Evolutionary conservation across 257 asterid genomes (phyloP).

Genomic region (Craterostigma plantagineum): DNA sequence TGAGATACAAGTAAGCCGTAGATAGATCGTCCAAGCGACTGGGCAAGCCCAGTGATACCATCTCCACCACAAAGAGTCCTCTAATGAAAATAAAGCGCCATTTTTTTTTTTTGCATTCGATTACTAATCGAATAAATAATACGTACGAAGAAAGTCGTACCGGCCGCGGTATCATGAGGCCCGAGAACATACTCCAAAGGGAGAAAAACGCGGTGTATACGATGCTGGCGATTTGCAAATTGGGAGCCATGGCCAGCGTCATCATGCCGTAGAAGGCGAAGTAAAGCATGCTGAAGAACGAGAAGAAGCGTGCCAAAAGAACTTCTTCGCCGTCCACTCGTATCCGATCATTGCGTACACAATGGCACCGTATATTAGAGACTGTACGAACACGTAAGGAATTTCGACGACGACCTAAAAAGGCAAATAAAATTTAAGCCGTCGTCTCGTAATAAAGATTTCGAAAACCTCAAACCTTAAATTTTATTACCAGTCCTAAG

Average conservation of each 20-base stretch:
- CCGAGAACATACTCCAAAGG: slow-evolving; percentile 22
- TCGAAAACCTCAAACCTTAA: not conserved
- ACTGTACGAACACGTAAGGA: slow-evolving; percentile 19
- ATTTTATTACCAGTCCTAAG: slow-evolving; percentile 23
- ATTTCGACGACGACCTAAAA: slow-evolving; percentile 26
- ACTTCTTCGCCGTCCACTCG: slow-evolving; percentile 25
- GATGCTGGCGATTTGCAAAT: slow-evolving; percentile 17
- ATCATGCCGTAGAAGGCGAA: slow-evolving; percentile 33
- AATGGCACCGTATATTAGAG: slow-evolving; percentile 18
- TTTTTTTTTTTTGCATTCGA: too few relatives aligned
- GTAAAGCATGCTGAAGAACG: slow-evolving; percentile 16
- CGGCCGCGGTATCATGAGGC: slow-evolving; percentile 21
- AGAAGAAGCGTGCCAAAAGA: slow-evolving; percentile 21
- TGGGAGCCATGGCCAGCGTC: slow-evolving; percentile 23
- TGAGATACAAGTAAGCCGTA: slow-evolving; percentile 20
- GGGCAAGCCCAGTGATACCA: slow-evolving; percentile 28
- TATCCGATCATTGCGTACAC: slow-evolving; percentile 33
- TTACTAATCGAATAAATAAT: too few relatives aligned
- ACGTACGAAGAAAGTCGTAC: slow-evolving; percentile 13
- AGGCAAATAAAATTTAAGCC: too few relatives aligned
- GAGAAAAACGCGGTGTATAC: slow-evolving; percentile 12
- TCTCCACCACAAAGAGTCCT: slow-evolving; percentile 25
- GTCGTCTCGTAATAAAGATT: not conserved
- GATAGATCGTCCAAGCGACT: slow-evolving; percentile 24
- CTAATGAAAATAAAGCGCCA: slow-evolving; percentile 6